Base-by-base conservation (phyloP, 768 basidiomycete species). In the Phallus indusiatus region DNA sequence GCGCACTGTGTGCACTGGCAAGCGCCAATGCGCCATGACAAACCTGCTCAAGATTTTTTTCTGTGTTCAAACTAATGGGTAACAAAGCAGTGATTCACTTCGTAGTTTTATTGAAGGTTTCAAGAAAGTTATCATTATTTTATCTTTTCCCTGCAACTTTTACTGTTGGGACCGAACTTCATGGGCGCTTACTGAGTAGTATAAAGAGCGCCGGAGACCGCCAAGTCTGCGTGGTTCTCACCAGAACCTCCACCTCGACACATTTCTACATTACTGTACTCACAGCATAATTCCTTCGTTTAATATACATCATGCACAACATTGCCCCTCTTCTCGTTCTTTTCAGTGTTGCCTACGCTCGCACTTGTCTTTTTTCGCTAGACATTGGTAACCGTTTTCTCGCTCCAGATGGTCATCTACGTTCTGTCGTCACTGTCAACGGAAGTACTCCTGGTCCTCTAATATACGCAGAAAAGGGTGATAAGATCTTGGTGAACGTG, bases 391-490 rank as follows among this genome's bases (percentile, higher is more conserved):
- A 72, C 42, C 62, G 61, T 14, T 35, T 64, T n/a, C 60, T 73
- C n/a, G 34, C 67, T 1, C 72, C 72, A 10, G 73, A 73, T 57
- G 73, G 73, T 1, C 70, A 61, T 55, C 37, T 58, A n/a, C 61
- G 71, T 12, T 56, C 62, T 20, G 63, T 61, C 1, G 62, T 67
- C 14, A 54, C 66, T 10, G 59, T 61, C 22, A 63, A 65, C 42
- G 63, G 60, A 20, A 56, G 47, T 16, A 64, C 65, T 52, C 68
- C 68, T 21, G 65, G 63, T 6, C 67, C 66, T 14, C 50, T 64
- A 20, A 63, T 69, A 34, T 55, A 55, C 4, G 68, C 65, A 1
- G 62, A 65, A 55, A 68, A 64, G 62, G 69, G 57, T n/a, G 57
- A 59, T 36, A 18, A 33, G 34, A 34, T 59, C 18, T 17, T 59